Percentiles rank a stretch among this genome's conserved stretches.
Evolutionary conservation across 495 filamentous ascomycete species (phyloP).

Genomic region (Penicillium pulvis): DNA sequence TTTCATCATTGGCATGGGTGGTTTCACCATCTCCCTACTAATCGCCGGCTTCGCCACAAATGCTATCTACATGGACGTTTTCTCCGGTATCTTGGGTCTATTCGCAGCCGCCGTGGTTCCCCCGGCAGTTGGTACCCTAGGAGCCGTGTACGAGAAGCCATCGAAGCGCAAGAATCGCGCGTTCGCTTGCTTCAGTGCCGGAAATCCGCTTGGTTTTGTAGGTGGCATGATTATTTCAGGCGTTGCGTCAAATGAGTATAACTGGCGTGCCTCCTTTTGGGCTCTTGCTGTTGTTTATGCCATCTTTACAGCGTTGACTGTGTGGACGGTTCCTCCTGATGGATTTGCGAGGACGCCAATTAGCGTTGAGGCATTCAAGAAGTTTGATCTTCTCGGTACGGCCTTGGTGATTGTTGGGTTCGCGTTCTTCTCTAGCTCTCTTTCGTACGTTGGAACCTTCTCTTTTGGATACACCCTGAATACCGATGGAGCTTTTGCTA

Average conservation of each 20-base stretch:
- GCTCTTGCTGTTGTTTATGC: conserved; percentile 63
- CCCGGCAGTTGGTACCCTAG: conserved; percentile 65
- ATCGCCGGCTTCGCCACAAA: conserved; percentile 63
- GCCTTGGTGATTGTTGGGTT: conserved; percentile 64
- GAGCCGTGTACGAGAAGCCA: conserved; percentile 63
- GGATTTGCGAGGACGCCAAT: conserved; percentile 48
- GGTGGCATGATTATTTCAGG: conserved; percentile 67
- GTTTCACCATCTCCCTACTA: conserved; percentile 60
- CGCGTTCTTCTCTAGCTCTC: conserved; percentile 62
- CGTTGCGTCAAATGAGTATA: conserved; percentile 65
- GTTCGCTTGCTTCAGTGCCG: conserved; percentile 70
- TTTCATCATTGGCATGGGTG: conserved; percentile 66
- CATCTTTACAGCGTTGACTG: conserved; percentile 57
- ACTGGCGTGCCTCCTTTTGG: conserved; percentile 68
- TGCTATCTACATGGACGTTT: conserved; percentile 63
- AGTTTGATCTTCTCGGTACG: conserved; percentile 68
- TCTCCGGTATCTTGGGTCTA: conserved; percentile 64
- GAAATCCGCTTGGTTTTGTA: conserved; percentile 71
- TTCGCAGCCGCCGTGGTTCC: conserved; percentile 65
- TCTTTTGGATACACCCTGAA: background rate
- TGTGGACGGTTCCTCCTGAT: conserved; percentile 67
- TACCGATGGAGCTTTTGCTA: background rate
- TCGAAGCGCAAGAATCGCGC: conserved; percentile 64
- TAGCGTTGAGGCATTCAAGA: conserved; percentile 50
- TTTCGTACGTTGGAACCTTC: conserved; percentile 53